Percentiles rank a stretch among this genome's conserved stretches.
Conservation (phyloP, 2,329 filamentous ascomycete species). For the Fusarium foetens region DNA sequence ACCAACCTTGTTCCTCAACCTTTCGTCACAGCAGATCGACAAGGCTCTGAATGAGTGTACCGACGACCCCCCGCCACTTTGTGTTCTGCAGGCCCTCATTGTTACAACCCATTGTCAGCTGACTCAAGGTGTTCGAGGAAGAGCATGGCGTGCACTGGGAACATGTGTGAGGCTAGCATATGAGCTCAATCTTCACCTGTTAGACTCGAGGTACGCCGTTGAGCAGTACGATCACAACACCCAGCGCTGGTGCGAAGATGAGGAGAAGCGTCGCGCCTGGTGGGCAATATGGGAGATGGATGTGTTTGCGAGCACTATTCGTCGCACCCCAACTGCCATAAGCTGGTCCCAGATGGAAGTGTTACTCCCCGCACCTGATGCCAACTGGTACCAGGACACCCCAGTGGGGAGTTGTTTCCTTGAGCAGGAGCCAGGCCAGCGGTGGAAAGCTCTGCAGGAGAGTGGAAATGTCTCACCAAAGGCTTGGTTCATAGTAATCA, state of each 20-base stretch:
- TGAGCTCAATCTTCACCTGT: background rate
- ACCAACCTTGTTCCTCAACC: background rate
- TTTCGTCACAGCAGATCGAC: background rate
- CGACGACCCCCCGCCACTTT: background rate
- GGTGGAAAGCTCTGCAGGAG: background rate
- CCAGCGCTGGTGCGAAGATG: background rate
- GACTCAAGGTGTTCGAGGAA: background rate
- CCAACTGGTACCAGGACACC: background rate
- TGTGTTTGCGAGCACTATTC: background rate
- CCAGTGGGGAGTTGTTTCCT: background rate
- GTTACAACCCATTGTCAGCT: background rate
- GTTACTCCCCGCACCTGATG: fast-evolving
- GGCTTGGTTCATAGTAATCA: background rate
- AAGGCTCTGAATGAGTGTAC: background rate
- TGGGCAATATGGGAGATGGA: background rate
- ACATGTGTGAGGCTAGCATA: background rate
- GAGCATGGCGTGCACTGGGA: background rate
- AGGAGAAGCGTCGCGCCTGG: background rate
- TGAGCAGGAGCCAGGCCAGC: background rate
- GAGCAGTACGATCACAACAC: background rate
- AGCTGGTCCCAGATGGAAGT: background rate
- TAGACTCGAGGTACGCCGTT: background rate
- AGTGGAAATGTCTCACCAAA: fast-evolving
- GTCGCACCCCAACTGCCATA: background rate
- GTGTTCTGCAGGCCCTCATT: background rate